Percentiles rank a stretch among this genome's conserved stretches.
Evolutionary conservation across 768 basidiomycete species (phyloP).

Genomic region (Mycena vitilis): DNA sequence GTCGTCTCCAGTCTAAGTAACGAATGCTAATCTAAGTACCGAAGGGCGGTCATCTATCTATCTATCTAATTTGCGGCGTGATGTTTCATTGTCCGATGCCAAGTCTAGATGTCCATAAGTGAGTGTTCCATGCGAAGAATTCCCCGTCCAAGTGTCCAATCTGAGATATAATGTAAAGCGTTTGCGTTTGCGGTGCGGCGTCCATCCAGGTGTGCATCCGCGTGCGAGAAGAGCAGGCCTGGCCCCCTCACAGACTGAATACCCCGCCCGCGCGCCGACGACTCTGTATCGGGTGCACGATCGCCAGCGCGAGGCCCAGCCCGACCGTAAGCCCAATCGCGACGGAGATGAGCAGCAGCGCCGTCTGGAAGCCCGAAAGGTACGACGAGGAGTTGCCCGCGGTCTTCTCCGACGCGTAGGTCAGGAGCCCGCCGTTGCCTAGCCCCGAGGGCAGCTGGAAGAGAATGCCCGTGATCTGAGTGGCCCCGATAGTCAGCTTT

Average conservation of each 20-base stretch:
- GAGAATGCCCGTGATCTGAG: constrained; percentile 77
- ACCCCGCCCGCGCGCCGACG: constrained; percentile 67
- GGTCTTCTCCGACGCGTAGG: constrained; percentile 69
- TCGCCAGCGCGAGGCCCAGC: constrained; percentile 73
- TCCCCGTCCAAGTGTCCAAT: neutral
- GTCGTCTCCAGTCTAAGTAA: neutral
- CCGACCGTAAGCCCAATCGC: constrained; percentile 86
- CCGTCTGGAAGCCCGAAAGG: constrained; percentile 78
- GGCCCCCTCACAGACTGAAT: constrained; percentile 55
- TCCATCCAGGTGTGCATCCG: too few relatives aligned
- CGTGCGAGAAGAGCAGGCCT: too few relatives aligned
- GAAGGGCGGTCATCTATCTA: neutral
- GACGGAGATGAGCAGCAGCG: constrained; percentile 80
- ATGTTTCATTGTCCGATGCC: constrained; percentile 12
- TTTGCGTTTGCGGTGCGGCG: too few relatives aligned
- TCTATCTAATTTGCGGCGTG: neutral
- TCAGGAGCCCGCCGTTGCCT: constrained; percentile 82
- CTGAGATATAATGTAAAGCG: neutral
- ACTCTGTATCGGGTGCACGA: constrained; percentile 74
- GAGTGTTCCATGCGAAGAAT: neutral
- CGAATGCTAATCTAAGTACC: neutral
- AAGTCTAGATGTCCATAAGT: neutral
- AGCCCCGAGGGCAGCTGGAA: constrained; percentile 90
- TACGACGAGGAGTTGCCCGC: constrained; percentile 67
- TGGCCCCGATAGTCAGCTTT: neutral